A percentile compares a stretch with the other conserved stretches of the same genome.
phyloP scores from a whole-genome alignment of 306 rosid genomes.

The Cucurbita moschata region DNA sequence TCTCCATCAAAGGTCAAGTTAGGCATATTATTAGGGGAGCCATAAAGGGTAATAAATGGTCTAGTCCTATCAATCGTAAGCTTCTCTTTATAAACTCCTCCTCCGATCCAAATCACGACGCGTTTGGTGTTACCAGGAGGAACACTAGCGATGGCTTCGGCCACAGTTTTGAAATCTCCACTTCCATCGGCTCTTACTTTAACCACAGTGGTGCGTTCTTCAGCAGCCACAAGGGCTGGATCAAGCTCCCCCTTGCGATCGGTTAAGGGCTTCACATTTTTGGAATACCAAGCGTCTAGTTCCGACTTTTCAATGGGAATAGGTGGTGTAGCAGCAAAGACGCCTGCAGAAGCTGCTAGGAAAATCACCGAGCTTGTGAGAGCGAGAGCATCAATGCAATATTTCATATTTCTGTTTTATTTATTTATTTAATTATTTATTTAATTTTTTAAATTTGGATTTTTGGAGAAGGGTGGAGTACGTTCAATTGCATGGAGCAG shows the following conservation, averaged over 20 bases:
- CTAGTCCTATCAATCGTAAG: constrained; percentile 21
- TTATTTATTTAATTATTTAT: neutral
- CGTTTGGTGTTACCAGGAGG: constrained; percentile 31
- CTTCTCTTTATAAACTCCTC: constrained; percentile 44
- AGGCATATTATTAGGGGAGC: constrained; percentile 16
- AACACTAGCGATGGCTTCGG: constrained; percentile 32
- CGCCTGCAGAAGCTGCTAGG: neutral
- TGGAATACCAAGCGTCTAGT: constrained; percentile 24
- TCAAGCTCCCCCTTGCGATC: constrained; percentile 17
- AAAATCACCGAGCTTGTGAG: neutral
- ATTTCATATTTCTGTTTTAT: neutral
- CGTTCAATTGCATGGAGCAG: too few species aligned
- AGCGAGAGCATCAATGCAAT: neutral
- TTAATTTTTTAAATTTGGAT: too few species aligned
- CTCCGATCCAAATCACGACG: constrained; percentile 34
- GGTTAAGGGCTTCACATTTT: constrained; percentile 5
- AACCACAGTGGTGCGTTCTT: constrained; percentile 9
- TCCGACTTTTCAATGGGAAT: constrained; percentile 15
- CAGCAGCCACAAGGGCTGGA: constrained; percentile 27
- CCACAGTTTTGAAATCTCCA: constrained; percentile 35
- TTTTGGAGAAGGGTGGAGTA: too few species aligned
- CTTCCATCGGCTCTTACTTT: constrained; percentile 32
- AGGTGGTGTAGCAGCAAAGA: neutral
- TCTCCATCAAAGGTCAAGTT: constrained; percentile 28
- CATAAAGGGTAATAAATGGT: constrained; percentile 37